Base-by-base conservation (phyloP, 768 basidiomycete genomes). In the Collybiopsis confluens region DNA sequence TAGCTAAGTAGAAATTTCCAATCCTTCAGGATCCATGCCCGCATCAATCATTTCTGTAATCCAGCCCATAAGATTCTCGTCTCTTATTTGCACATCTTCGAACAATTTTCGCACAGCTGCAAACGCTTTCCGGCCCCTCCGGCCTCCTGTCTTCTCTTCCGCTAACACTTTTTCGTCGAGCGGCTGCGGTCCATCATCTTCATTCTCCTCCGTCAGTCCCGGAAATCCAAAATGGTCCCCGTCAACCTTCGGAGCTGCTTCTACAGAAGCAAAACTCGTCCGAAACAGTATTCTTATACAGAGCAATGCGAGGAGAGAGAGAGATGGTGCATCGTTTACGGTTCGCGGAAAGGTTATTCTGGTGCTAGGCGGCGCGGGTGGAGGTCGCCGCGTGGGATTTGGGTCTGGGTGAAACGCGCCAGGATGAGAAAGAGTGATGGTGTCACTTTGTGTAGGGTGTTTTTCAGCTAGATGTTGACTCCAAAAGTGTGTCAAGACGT, bases 181-280 rank as follows among this genome's bases (percentile, higher is more conserved):
- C 50, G 67, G 54, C 69, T 83, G 64, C 54, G 68, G 55, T 5
- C 54, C 67, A 46, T 82, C 77, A 16, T 86, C 90, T n/a, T 83
- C 87, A n/a, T 79, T 77, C 20, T 88, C 90, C 56, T 91, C 88
- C 35, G 90, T 72, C 20, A 90, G 51, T 0, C 88, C 92, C 4
- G 94, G 94, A 66, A 96, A 91, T 0, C 93, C 93, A 67, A 94
- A 96, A 58, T 90, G 88, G 54, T 95, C 91, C 20, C 80, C 86
- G 62, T 90, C 87, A 2, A 77, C 84, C 24, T 88, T 78, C 28
- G 89, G 88, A 0, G 79, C 79, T 42, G 70, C 73, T 58, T 90
- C 89, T 7, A 76, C 73, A 5, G 86, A 81, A 18, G 86, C 85
- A 61, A 92, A 91, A 1, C 92, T 82, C 4, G 83, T 80, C 42